Evolutionary conservation across 2,329 filamentous ascomycete genomes (phyloP), one percentile per base, ranked within the genome.

Genomic region (Aspergillus sp.): DNA sequence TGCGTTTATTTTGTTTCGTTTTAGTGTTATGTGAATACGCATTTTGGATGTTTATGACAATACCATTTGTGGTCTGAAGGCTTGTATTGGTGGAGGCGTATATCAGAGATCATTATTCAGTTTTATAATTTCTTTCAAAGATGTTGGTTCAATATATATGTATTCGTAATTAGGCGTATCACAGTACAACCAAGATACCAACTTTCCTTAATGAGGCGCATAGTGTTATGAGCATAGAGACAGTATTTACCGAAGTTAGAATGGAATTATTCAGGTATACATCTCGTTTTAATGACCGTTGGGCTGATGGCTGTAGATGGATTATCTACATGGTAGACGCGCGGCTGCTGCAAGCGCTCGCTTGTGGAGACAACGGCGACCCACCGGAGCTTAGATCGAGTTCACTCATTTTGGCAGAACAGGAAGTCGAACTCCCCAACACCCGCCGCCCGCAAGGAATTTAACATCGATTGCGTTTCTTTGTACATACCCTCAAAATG

Each of bases 311-410:
- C n/a, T 15, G 35, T n/a, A n/a, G 35, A n/a, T 15, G 35, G 35
- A n/a, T 12, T 37, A 12, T 37, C 5, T 37, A 6, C 6, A 9
- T 3, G 35, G n/a, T 60, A 65, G 52, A 56, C 66, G 66, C 64
- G 64, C 69, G 68, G 57, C 55, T 67, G 52, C 43, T 59, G 50
- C 58, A 67, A 60, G 56, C 69, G 69, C 69, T 62, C 60, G 62
- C 68, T 67, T 65, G 62, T 48, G 50, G 57, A 35, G 59, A 51
- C 48, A 31, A 49, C 55, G 50, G 19, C 35, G 61, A 63, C 52
- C 64, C 61, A 60, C 63, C 55, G 44, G 52, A 65, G 64, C 64
- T 66, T 62, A 58, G 56, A 47, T 61, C 57, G 55, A 57, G 58
- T 58, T 66, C 63, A 65, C 58, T 58, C 49, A 55, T 46, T 52